Evolutionary conservation across 176 grass and related monocot species (phyloP), one percentile per base, ranked within the genome.

Genomic region (Carex kokanica): DNA sequence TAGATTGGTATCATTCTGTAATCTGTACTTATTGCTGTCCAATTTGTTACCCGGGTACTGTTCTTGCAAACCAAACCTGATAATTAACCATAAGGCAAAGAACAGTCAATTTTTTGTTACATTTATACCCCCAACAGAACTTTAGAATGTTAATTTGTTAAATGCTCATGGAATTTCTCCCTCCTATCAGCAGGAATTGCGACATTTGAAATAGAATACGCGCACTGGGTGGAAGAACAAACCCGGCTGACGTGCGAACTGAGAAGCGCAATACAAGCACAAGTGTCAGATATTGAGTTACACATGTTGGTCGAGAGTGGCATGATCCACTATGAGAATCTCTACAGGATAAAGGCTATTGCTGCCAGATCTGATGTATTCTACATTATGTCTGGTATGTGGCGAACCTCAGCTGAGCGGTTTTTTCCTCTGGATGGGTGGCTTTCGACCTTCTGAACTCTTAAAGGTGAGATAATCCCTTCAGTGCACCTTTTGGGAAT

Each of bases 351-450:
- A 23, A 99, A 99, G 84, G 25, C 55, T 32, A 84, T 83, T 24
- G 93, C 93, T 45, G 93, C 93, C 10, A 74, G 85, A 78, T 73
- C 89, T 13, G 91, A 99, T 88, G 89, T 96, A 20, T 88, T 99
- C 88, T 92, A 95, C 78, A 12, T 99, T 34, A 96, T 92, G 86
- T 99, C 97, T 9, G 97, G 97, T 25, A 83, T 96, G 88, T 99
- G 97, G 91, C 81, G 86, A 74, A 96, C 93, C 64, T 80, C 93
- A 51, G 85, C 88, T 16, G 97, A 99, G 84, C 86, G 97, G 25
- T 99, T 99, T 86, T n/a, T 99, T 99, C 69, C 83, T 99, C 32
- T 99, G 97, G 97, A 92, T 96, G 88, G 97, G 97, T 38, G 97
- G 97, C 13, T 99, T 99, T 86, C 91, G 93, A 71, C 97, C 97